phyloP scores from a whole-genome alignment of 78 protist species.

The Protostelium mycophagum region DNA sequence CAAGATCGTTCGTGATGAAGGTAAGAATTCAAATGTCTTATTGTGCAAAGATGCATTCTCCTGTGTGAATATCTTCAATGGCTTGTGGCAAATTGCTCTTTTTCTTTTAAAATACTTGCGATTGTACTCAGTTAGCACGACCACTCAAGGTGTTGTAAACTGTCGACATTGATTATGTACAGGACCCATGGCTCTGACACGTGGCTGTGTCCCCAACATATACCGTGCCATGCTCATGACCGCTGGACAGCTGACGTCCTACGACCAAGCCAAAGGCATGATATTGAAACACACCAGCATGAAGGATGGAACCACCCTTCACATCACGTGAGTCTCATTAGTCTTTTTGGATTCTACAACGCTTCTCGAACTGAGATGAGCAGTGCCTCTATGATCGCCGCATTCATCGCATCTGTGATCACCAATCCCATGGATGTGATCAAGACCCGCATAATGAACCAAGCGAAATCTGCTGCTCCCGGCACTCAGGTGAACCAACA shows the following conservation, averaged over 20 bases:
- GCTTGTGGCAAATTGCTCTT: too few species aligned
- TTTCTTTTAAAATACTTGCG: too few species aligned
- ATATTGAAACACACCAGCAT: conserved; percentile 33
- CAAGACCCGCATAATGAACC: conserved; percentile 59
- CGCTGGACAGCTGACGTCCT: conserved; percentile 59
- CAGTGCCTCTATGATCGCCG: conserved; percentile 51
- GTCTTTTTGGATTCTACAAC: not conserved
- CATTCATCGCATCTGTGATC: conserved; percentile 51
- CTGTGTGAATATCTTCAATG: too few species aligned
- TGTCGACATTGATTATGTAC: too few species aligned
- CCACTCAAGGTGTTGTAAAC: too few species aligned
- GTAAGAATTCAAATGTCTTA: not conserved
- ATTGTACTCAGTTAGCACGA: too few species aligned
- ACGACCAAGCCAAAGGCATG: conserved; percentile 60
- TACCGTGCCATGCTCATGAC: conserved; percentile 70
- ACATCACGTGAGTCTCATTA: not conserved
- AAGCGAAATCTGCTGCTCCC: conserved; percentile 10
- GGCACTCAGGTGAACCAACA: not conserved
- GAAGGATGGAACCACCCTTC: conserved; percentile 8
- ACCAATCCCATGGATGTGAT: conserved; percentile 60
- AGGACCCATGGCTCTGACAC: conserved; percentile 20
- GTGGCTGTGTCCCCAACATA: conserved; percentile 51
- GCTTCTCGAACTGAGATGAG: not conserved
- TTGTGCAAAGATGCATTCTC: not conserved
- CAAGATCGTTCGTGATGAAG: conserved; percentile 68